These are phyloP conservation scores for Plectosphaerella sp. DNA, from an alignment of 2,329 filamentous ascomycete species.

Conservation along the genomic window DNA sequence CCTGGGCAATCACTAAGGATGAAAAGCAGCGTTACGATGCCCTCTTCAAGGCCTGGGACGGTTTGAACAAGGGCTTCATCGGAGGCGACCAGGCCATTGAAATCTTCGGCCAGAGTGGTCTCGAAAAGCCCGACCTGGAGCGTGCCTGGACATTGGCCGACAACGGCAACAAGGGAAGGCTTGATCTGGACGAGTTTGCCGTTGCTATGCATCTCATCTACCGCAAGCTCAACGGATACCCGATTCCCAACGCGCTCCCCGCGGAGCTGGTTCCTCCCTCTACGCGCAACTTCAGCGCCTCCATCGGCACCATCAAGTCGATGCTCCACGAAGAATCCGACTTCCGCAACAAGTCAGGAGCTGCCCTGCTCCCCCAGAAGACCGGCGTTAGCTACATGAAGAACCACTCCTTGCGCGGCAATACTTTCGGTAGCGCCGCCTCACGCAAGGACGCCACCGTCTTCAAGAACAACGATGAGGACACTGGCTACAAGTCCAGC, in stretches of 20 bases:
- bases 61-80: slow-evolving; percentile 87
- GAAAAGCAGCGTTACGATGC: slow-evolving; percentile 97
- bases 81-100: slow-evolving; percentile 91
- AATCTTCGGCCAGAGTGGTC: slow-evolving; percentile 92
- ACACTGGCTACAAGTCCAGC: slow-evolving; percentile 88
- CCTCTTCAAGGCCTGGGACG: slow-evolving; percentile 95
- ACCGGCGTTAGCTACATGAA: slow-evolving; percentile 99
- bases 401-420: slow-evolving; percentile 80
- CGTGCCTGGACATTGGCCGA: slow-evolving; percentile 93
- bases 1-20: slow-evolving; percentile 98
- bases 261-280: slow-evolving; percentile 93
- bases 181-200: slow-evolving; percentile 95
- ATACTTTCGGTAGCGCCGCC: slow-evolving; percentile 48
- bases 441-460: slow-evolving; percentile 91
- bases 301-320: slow-evolving; percentile 88
- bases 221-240: slow-evolving; percentile 92
- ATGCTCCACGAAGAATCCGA: slow-evolving; percentile 88
- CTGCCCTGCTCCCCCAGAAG: slow-evolving; percentile 86
- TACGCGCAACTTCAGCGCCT: slow-evolving; percentile 86
- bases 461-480: slow-evolving; percentile 93
- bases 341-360: slow-evolving; percentile 80
- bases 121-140: slow-evolving; percentile 87
- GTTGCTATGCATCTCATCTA: slow-evolving; percentile 99
- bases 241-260: slow-evolving; percentile 79
- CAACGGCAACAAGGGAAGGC: slow-evolving; percentile 85